Evolutionary conservation across 805 yeast genomes (phyloP), one percentile per base, ranked within the genome.

Genomic region (Candida arabinofermentans): DNA sequence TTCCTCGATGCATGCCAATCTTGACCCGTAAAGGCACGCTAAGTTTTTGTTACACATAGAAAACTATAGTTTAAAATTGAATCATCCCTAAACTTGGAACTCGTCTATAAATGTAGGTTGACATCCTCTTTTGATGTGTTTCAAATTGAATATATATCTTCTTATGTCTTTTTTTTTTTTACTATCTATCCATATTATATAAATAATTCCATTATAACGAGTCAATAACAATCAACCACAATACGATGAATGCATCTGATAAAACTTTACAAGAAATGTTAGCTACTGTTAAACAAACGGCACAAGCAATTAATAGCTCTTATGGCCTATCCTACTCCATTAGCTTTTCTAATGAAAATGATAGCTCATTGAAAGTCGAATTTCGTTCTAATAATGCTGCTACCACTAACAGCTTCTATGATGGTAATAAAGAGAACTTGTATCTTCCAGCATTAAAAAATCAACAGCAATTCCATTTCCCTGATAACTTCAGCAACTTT

Each of bases 251-350:
- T n/a, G n/a, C n/a, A n/a, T n/a, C n/a, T n/a, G n/a, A n/a, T n/a
- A 21, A 21, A n/a, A 21, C 33, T 18, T 27, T 36, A 27, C 26
- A 27, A 13, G 44, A 46, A 8, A 43, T 38, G 24, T 17, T 48
- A 13, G 35, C 37, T 8, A 40, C 44, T 24, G 41, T 49, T 27
- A 34, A 42, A 34, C 27, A 40, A 16, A 34, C 49, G 18, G 41
- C 51, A 4, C 48, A 45, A 22, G 18, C 36, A n/a, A 41, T 51
- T 19, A 39, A 46, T 40, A 37, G 29, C 9, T 41, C 40, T 5
- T 46, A 42, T 29, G 54, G 54, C 4, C 36, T 50, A 16, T 36
- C 34, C 18, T 46, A 36, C 27, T 43, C 38, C 18, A 32, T 45
- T 29, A 41, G 37, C 18, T 34, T 34, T 17, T 34, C 13, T n/a